Evolutionary conservation across 805 yeast genomes (phyloP), one percentile per base, ranked within the genome.

Genomic region (Dipodascus geniculatus): DNA sequence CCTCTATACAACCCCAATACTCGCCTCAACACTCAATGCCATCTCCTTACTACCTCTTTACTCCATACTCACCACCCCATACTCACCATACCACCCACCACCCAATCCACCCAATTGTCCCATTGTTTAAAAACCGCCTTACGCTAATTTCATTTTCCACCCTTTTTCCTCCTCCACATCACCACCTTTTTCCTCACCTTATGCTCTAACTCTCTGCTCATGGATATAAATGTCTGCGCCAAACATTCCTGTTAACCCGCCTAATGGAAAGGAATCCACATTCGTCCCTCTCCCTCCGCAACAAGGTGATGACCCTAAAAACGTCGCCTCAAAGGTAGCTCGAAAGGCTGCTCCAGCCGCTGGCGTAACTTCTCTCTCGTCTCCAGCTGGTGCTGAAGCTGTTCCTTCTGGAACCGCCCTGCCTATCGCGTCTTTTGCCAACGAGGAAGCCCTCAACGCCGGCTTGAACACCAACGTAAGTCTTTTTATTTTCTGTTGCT

Each of bases 351-450:
- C 44, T 38, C 44, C 44, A 6, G 44, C 44, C 14, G 44, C 44
- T 38, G 44, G 44, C 14, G 44, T 38, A 14, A 38, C 44, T 38
- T 38, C 44, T n/a, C 4, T 38, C 17, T 38, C 19, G 17, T 6
- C 44, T 38, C 44, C 44, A n/a, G 44, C 44, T 38, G 44, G 44
- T 11, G 11, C 44, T n/a, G 14, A 17, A n/a, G 44, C 44, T 38
- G 44, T 38, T 38, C 20, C 44, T 2, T 66, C 67, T 0, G 68
- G 67, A 23, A 62, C 66, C 1, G 59, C 65, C 8, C 60, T 59
- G 22, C 68, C 68, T 3, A 55, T 63, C 4, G 67, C 68, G 14
- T 55, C 54, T n/a, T 56, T 57, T 9, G 65, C 68, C 22, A 60
- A 60, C 44, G 20, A 35, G 24, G 54, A 52, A 23, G 67, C 68